Base-by-base conservation (phyloP, 1,284 basidiomycete genomes). In the Cystobasidiaceae sp. region DNA sequence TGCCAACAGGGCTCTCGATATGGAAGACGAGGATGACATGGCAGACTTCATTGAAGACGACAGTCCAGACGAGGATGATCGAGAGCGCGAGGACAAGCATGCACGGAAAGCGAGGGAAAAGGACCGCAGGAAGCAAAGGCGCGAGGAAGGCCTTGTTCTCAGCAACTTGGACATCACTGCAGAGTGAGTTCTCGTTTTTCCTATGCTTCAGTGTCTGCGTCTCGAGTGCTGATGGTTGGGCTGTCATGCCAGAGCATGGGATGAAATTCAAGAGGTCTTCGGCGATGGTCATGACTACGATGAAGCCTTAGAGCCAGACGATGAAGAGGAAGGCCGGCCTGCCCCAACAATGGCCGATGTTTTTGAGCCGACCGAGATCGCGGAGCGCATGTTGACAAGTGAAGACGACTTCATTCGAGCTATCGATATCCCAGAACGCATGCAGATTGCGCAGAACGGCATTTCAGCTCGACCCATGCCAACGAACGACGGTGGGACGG, bases 351-450 rank as follows among this genome's bases (percentile, higher is more conserved):
- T 93, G 73, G 86, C 89, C 73, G 94, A 97, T 77, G 92, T 99
- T 68, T 99, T 98, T 72, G 96, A 99, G 76, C 96, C 96, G 0
- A 90, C 93, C 6, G 92, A 97, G 81, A 97, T 99, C 74, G 86
- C 86, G 69, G 89, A 87, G 67, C 85, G 90, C 56, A 83, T 93
- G 80, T 80, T 99, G 46, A 97, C 93, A 3, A 91, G 94, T 70
- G 93, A 92, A 68, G 96, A 99, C 76, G 90, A 96, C 59, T 81
- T 93, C 58, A 93, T 97, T 71, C 88, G 93, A 60, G 85, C 83
- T 21, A 85, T 86, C 74, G 96, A 98, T 78, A 85, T 91, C 45
- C 96, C 96, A 0, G 96, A 99, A 77, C 88, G 96, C 51, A 92
- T 97, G 85, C 96, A 98, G 77, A 84, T 98, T 28, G 84, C 87